Evolutionary conservation across 139 green algal genomes (phyloP).

Genomic region (Chlorella sp.): DNA sequence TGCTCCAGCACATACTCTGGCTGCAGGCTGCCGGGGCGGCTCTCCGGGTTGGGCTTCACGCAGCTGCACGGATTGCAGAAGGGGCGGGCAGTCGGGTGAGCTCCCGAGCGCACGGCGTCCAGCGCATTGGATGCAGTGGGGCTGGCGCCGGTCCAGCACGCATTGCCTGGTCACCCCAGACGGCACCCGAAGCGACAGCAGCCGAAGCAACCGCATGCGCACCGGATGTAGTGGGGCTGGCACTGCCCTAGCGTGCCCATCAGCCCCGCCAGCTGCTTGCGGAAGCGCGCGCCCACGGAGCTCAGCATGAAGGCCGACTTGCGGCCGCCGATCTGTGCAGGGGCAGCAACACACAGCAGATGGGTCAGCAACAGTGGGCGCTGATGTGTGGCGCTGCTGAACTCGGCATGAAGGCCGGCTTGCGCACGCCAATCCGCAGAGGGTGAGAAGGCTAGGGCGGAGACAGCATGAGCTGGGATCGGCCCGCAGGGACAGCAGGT

Average conservation of each 20-base stretch:
- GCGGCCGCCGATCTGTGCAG: background rate
- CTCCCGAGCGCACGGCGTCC: too few species aligned
- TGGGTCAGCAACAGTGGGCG: constrained; percentile 84
- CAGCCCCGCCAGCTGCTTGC: constrained; percentile 82
- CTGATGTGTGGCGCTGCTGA: background rate
- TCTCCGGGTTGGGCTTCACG: constrained; percentile 95
- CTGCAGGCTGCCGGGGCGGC: constrained; percentile 75
- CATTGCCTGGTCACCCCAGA: background rate
- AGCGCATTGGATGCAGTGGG: background rate
- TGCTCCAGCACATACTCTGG: constrained; percentile 89
- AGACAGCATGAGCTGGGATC: too few species aligned
- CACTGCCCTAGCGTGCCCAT: constrained; percentile 74
- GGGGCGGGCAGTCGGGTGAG: too few species aligned
- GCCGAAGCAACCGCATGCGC: constrained; percentile 59
- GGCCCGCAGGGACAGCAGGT: too few species aligned
- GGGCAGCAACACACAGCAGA: background rate
- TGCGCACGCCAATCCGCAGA: too few species aligned
- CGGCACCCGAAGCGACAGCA: background rate
- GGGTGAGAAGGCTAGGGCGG: too few species aligned
- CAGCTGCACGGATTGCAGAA: constrained; percentile 49
- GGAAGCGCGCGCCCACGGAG: constrained; percentile 80
- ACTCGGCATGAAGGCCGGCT: too few species aligned
- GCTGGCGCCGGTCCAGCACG: background rate
- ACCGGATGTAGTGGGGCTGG: constrained; percentile 76
- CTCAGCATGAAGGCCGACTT: constrained; percentile 61